phyloP scores from a whole-genome alignment of 2,329 filamentous ascomycete genomes.

The Exophiala mesophila region DNA sequence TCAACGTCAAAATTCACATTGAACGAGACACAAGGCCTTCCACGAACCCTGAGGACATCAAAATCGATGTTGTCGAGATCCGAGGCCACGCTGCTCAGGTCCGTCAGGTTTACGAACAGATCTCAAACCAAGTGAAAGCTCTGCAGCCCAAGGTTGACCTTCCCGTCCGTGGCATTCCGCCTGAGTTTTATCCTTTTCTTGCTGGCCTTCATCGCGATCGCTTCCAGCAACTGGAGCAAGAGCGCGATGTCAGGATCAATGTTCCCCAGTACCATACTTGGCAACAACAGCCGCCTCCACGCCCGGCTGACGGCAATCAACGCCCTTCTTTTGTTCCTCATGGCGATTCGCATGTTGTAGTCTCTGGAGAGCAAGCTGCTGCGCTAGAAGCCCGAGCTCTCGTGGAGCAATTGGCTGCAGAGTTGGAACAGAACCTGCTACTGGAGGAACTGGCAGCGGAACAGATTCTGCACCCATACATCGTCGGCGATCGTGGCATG shows the following conservation, averaged over 20 bases:
- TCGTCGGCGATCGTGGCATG: conserved; percentile 77
- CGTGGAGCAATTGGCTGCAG: conserved; percentile 71
- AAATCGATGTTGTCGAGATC: conserved; percentile 76
- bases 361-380: conserved; percentile 78
- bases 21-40: conserved; percentile 60
- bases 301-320: conserved; percentile 57
- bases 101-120: conserved; percentile 74
- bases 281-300: conserved; percentile 62
- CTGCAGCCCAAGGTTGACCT: conserved; percentile 75
- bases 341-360: conserved; percentile 70
- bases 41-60: conserved; percentile 63
- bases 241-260: conserved; percentile 71
- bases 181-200: conserved; percentile 94
- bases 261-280: conserved; percentile 78
- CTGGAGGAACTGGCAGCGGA: conserved; percentile 77
- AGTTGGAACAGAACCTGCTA: conserved; percentile 70
- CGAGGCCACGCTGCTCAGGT: conserved; percentile 89
- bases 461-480: conserved; percentile 87
- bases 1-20: conserved; percentile 84
- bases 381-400: conserved; percentile 74
- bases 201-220: conserved; percentile 69
- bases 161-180: conserved; percentile 75
- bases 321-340: conserved; percentile 67
- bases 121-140: conserved; percentile 82
- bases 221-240: conserved; percentile 63